Conservation (phyloP, 768 basidiomycete species). For the Lentinula aciculospora region DNA sequence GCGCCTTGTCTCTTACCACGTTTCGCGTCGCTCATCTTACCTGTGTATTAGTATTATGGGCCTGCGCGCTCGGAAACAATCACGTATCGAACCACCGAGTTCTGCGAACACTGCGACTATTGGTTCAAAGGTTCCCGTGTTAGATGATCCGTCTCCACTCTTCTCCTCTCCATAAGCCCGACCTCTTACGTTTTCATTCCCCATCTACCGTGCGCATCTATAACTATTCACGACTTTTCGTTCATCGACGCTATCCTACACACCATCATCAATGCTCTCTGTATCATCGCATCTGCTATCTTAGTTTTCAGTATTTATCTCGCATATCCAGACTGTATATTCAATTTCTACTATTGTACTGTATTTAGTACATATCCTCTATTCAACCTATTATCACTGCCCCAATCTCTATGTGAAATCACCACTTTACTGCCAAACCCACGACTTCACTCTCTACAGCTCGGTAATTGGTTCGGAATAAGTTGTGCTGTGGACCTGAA, state of each 20-base stretch:
- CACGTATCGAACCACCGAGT: constrained; percentile 42
- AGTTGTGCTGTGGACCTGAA: constrained; percentile 22
- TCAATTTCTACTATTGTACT: background rate
- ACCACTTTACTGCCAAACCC: constrained; percentile 76
- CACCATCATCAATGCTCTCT: constrained; percentile 6
- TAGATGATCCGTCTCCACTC: constrained; percentile 17
- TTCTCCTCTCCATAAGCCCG: background rate
- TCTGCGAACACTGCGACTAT: constrained; percentile 53
- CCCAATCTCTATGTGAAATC: constrained; percentile 7
- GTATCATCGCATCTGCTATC: constrained; percentile 10
- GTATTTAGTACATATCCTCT: constrained; percentile 5
- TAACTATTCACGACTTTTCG: background rate
- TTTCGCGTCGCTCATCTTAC: constrained; percentile 5
- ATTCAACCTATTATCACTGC: background rate
- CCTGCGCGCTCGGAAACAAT: constrained; percentile 66
- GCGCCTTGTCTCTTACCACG: constrained; percentile 16
- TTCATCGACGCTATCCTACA: background rate
- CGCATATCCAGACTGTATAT: constrained; percentile 1
- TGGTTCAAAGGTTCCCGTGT: constrained; percentile 47
- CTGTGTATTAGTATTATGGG: constrained; percentile 54
- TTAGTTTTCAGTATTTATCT: constrained; percentile 9
- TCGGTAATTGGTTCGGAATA: constrained; percentile 76
- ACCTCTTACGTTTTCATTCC: background rate
- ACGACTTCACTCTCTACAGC: constrained; percentile 84
- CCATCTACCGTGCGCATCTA: background rate